A percentile compares a stretch with the other conserved stretches of the same genome.
Evolutionary conservation across 2,329 filamentous ascomycete genomes (phyloP).

Genomic region (Intubia oerlemansii): DNA sequence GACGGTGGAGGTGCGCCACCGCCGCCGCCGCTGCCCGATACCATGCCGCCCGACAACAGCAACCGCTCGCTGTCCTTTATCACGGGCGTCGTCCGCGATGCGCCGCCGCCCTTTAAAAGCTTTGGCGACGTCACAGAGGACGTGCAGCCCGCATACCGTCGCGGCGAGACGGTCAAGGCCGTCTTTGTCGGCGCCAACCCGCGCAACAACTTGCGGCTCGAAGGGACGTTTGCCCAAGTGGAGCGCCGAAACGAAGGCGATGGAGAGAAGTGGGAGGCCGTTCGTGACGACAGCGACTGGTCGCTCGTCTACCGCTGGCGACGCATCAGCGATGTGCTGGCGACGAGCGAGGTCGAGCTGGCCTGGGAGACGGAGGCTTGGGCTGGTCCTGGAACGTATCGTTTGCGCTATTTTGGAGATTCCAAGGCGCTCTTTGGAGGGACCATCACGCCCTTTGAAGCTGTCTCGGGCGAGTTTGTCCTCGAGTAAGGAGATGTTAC

Average conservation of each 20-base stretch:
- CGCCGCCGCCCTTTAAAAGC: slow-evolving; percentile 35
- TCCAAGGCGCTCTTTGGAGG: slow-evolving; percentile 42
- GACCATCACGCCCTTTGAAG: slow-evolving; percentile 47
- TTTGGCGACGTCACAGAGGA: slow-evolving; percentile 49
- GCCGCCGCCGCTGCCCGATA: slow-evolving; percentile 19
- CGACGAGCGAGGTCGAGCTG: slow-evolving; percentile 57
- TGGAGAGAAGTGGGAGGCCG: slow-evolving; percentile 33
- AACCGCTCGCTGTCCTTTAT: slow-evolving; percentile 61
- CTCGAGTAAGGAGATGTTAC: no score
- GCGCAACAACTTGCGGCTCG: slow-evolving; percentile 65
- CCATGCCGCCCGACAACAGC: slow-evolving; percentile 55
- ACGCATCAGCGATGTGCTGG: slow-evolving; percentile 45
- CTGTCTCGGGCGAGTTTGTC: slow-evolving; percentile 35
- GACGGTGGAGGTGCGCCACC: slow-evolving; percentile 17
- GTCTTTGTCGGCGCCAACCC: slow-evolving; percentile 78
- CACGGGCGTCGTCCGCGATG: slow-evolving; percentile 53
- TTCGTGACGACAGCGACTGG: slow-evolving; percentile 66
- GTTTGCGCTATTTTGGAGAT: slow-evolving; percentile 71
- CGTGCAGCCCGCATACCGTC: slow-evolving; percentile 28
- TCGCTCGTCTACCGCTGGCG: slow-evolving; percentile 63
- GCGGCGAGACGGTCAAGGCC: slow-evolving; percentile 34
- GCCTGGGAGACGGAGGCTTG: slow-evolving; percentile 56
- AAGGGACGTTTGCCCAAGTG: slow-evolving; percentile 55
- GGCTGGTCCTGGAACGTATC: slow-evolving; percentile 44
- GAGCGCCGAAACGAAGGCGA: slow-evolving; percentile 28